Evolutionary conservation across 768 basidiomycete genomes (phyloP), one percentile per base, ranked within the genome.

Genomic region (Trametes punicea): DNA sequence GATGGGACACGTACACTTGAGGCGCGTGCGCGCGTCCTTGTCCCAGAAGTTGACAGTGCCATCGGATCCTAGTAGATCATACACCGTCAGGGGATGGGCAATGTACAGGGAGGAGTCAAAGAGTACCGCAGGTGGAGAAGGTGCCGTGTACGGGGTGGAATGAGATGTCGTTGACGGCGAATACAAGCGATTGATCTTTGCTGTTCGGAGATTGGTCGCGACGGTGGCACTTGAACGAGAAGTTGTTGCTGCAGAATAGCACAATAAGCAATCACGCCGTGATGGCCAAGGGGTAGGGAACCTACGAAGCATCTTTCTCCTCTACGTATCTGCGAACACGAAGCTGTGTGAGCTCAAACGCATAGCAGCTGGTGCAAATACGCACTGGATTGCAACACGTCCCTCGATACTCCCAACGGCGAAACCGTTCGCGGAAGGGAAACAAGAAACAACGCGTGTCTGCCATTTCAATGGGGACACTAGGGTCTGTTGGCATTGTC

Each of bases 41-140:
- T 97, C 93, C 93, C 93, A 96, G 71, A 89, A 91, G 78, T 92
- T 88, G 68, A 94, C 85, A 2, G 87, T 87, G 18, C 92, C 92
- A 62, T 94, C 92, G 39, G 88, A 80, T 9, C 88, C 88, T 88
- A 46, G 3, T 6, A 46, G 16, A 10, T 7, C 21, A 11, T 26
- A 13, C 48, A 21, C 56, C 44, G 15, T 33, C 29, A 13, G 18
- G 9, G n/a, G 10, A 10, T 21, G 18, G 25, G 13, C 18, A 16
- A 18, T 15, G 9, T 15, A n/a, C 1, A 15, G 21, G 2, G 4
- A 0, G 29, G 18, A 21, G 46, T 21, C 3, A 8, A 27, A 8
- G n/a, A 26, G 23, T 49, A 71, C 71, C 71, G 41, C 72, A 72
- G 2, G 71, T 73, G 18, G 72, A 74, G 67, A 81, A 82, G 8